These are phyloP conservation scores for Keqinozyma sinolaborantium DNA, from an alignment of 1,139 yeast species.

Conservation along the genomic window DNA sequence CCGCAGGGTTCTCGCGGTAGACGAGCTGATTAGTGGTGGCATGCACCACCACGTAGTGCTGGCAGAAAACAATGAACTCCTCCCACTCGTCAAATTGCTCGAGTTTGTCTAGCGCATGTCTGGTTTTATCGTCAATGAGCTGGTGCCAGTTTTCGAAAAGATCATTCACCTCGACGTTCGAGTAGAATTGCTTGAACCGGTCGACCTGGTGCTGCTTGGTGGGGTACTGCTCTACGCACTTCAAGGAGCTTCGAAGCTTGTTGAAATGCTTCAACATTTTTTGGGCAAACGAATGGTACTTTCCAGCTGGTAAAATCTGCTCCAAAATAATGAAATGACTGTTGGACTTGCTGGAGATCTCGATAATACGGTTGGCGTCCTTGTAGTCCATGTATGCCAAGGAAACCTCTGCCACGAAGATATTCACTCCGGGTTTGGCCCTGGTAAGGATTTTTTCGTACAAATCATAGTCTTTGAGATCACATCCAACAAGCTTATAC, in stretches of 20 bases:
- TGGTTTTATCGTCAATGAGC: conserved; percentile 37
- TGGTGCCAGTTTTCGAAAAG: conserved; percentile 57
- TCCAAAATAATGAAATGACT: conserved; percentile 68
- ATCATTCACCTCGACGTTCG: conserved; percentile 49
- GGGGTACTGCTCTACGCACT: conserved; percentile 62
- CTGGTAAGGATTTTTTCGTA: conserved; percentile 37
- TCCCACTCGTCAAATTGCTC: conserved; percentile 86
- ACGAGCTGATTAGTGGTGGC: conserved; percentile 43
- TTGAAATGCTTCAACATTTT: conserved; percentile 74
- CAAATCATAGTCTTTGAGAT: conserved; percentile 47
- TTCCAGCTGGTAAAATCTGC: conserved; percentile 67
- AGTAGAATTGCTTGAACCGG: conserved; percentile 48
- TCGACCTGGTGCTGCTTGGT: conserved; percentile 43
- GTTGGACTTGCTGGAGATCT: conserved; percentile 43
- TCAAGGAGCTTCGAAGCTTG: conserved; percentile 66
- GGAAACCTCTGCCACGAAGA: conserved; percentile 81
- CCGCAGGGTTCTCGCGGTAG: conserved; percentile 5
- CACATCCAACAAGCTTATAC: conserved; percentile 70
- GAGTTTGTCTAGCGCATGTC: conserved; percentile 35
- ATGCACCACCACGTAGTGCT: conserved; percentile 69
- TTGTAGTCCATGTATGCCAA: conserved; percentile 74
- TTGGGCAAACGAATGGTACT: conserved; percentile 62
- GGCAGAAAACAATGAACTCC: conserved; percentile 73
- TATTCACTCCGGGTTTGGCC: conserved; percentile 29
- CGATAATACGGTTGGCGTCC: conserved; percentile 64